These are phyloP conservation scores for Cladosporium cucumerinum DNA, from an alignment of 2,329 filamentous ascomycete species.

Conservation along the genomic window DNA sequence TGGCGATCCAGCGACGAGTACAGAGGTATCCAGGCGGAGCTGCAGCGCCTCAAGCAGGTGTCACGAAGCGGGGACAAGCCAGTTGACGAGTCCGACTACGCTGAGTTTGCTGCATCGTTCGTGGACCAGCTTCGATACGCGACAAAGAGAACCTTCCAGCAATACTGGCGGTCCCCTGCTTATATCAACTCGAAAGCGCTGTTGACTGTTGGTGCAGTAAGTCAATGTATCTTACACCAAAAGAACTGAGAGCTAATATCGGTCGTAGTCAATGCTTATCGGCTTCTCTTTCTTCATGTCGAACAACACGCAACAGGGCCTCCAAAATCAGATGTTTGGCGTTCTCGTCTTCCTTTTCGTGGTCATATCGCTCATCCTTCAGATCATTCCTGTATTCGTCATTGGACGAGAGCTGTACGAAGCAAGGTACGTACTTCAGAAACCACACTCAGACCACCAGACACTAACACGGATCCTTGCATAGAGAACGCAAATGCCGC, in stretches of 20 bases:
- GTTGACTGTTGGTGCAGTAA: slow-evolving; percentile 46
- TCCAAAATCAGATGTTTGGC: slow-evolving; percentile 42
- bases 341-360: slow-evolving; percentile 45
- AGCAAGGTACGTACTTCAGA: slow-evolving; percentile 26
- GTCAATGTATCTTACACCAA: neutral
- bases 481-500: slow-evolving; percentile 59
- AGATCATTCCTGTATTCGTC: slow-evolving; percentile 56
- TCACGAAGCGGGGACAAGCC: slow-evolving; percentile 13
- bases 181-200: slow-evolving; percentile 55
- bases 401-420: slow-evolving; percentile 56
- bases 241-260: neutral
- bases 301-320: slow-evolving; percentile 32
- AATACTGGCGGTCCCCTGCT: slow-evolving; percentile 41
- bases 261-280: slow-evolving; percentile 36
- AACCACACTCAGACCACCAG: neutral
- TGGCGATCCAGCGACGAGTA: slow-evolving; percentile 30
- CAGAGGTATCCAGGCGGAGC: slow-evolving; percentile 29
- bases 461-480: neutral
- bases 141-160: slow-evolving; percentile 38
- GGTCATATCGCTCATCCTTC: slow-evolving; percentile 44
- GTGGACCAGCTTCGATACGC: slow-evolving; percentile 30
- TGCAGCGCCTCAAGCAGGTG: slow-evolving; percentile 35
- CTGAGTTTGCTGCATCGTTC: slow-evolving; percentile 41
- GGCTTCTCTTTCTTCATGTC: slow-evolving; percentile 39
- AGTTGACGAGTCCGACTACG: slow-evolving; percentile 29